These are phyloP conservation scores for Sarocladium oryzae DNA, from an alignment of 2,329 filamentous ascomycete species.

Conservation along the genomic window DNA sequence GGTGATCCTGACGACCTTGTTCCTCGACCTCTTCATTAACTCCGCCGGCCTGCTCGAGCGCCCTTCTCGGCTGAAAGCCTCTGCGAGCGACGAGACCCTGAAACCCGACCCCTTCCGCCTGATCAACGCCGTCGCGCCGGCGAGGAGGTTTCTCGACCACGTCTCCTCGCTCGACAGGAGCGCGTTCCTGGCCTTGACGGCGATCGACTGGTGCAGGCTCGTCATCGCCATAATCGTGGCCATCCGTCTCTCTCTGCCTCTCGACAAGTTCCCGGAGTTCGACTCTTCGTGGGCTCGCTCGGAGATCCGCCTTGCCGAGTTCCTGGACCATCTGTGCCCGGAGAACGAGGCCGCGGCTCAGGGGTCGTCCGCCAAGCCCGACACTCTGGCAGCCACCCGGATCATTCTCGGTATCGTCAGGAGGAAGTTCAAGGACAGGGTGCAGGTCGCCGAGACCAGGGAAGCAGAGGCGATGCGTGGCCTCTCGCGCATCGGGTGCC, in stretches of 20 bases:
- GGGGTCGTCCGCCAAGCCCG: constrained; percentile 26
- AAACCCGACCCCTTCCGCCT: background rate
- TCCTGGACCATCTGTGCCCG: constrained; percentile 29
- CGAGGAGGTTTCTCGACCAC: constrained; percentile 20
- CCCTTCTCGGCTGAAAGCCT: background rate
- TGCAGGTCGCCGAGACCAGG: constrained; percentile 19
- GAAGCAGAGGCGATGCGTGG: constrained; percentile 14
- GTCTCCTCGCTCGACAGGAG: constrained; percentile 22
- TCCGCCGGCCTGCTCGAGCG: constrained; percentile 29
- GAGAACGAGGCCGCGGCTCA: constrained; percentile 9
- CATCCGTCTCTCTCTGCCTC: constrained; percentile 40
- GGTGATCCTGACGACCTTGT: constrained; percentile 27
- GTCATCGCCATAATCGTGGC: constrained; percentile 35
- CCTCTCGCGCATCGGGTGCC: constrained; percentile 28
- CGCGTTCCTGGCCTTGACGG: constrained; percentile 30
- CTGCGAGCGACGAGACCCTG: background rate
- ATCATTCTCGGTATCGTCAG: constrained; percentile 40
- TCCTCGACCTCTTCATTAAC: constrained; percentile 32
- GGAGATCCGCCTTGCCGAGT: constrained; percentile 32
- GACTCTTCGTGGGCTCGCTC: constrained; percentile 31
- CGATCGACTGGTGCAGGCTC: constrained; percentile 37
- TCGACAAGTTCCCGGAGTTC: constrained; percentile 29
- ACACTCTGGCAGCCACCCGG: constrained; percentile 38
- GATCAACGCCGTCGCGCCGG: background rate
- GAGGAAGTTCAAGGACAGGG: constrained; percentile 37